Conservation (phyloP, 805 yeast genomes). For the Candida vaughaniae region DNA sequence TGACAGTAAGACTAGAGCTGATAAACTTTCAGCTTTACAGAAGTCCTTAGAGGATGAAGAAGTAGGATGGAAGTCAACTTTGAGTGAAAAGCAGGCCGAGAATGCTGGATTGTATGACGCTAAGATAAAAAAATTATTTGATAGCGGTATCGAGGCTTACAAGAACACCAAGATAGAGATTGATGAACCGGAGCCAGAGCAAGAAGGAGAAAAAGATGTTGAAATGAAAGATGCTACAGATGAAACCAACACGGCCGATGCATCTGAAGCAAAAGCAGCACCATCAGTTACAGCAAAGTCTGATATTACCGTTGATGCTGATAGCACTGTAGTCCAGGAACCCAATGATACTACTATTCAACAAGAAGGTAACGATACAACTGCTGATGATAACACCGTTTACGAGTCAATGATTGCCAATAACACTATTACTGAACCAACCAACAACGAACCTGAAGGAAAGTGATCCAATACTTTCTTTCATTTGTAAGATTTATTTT, state of each 20-base stretch:
- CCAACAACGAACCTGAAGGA: neutral
- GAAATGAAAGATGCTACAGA: constrained; percentile 11
- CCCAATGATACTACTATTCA: constrained; percentile 47
- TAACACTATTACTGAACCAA: constrained; percentile 3
- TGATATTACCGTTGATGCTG: constrained; percentile 37
- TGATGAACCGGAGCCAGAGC: constrained; percentile 11
- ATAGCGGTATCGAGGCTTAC: constrained; percentile 39
- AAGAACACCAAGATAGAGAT: constrained; percentile 14
- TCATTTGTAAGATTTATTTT: constrained; percentile 1
- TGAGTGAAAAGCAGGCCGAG: constrained; percentile 40
- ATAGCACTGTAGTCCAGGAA: constrained; percentile 47
- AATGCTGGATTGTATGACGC: constrained; percentile 19
- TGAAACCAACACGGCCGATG: constrained; percentile 16
- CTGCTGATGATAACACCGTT: constrained; percentile 39
- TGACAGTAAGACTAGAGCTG: constrained; percentile 22
- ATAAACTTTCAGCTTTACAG: constrained; percentile 32
- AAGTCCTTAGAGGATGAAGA: constrained; percentile 49
- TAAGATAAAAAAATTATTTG: constrained; percentile 33
- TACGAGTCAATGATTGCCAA: constrained; percentile 24
- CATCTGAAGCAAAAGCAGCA: neutral
- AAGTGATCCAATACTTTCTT: neutral
- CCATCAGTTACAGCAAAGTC: constrained; percentile 3
- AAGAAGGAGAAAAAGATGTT: constrained; percentile 11
- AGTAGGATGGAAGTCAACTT: constrained; percentile 52
- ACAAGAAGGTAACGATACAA: constrained; percentile 50